A percentile compares a stretch with the other conserved stretches of the same genome.
These are phyloP conservation scores for Paragyromitra xinjiangensis DNA, from an alignment of 495 filamentous ascomycete genomes.

Conservation along the genomic window DNA sequence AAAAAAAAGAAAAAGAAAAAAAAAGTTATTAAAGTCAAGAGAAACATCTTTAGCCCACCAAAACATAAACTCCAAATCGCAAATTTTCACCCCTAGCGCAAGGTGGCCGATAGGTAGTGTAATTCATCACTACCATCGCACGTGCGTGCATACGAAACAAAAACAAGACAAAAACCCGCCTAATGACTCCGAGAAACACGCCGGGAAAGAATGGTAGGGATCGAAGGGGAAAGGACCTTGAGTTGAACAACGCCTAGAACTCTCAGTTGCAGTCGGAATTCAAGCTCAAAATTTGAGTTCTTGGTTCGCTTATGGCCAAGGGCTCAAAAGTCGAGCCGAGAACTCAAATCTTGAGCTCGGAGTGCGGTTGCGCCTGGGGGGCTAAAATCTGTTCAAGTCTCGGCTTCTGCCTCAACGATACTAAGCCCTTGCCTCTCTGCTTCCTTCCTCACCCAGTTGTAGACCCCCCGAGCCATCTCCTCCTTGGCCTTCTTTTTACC, in stretches of 20 bases:
- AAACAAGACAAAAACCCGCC: conserved; percentile 8
- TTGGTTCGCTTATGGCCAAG: too few relatives aligned
- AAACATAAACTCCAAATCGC: conserved; percentile 36
- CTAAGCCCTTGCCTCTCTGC: conserved; percentile 49
- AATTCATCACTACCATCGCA: not conserved
- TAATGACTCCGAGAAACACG: conserved; percentile 47
- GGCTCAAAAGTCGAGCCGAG: not conserved
- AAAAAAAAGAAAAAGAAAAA: not conserved
- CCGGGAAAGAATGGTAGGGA: conserved; percentile 1
- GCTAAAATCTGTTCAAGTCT: conserved; percentile 21
- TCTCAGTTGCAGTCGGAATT: not conserved
- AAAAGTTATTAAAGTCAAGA: not conserved
- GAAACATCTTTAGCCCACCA: conserved; percentile 13
- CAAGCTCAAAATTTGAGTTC: not conserved
- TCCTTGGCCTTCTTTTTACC: conserved; percentile 56
- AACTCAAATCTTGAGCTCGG: conserved; percentile 2
- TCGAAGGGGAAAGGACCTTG: conserved; percentile 2
- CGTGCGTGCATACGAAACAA: not conserved
- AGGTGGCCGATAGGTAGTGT: not conserved
- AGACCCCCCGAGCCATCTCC: conserved; percentile 43
- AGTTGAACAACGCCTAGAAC: not conserved
- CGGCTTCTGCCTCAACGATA: conserved; percentile 20
- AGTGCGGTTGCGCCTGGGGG: not conserved
- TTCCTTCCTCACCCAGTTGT: conserved; percentile 52
- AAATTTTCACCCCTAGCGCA: conserved; percentile 9